Percentiles rank a stretch among this genome's conserved stretches.
Evolutionary conservation across 805 yeast genomes (phyloP).

Genomic region (Geotrichum ghanense): DNA sequence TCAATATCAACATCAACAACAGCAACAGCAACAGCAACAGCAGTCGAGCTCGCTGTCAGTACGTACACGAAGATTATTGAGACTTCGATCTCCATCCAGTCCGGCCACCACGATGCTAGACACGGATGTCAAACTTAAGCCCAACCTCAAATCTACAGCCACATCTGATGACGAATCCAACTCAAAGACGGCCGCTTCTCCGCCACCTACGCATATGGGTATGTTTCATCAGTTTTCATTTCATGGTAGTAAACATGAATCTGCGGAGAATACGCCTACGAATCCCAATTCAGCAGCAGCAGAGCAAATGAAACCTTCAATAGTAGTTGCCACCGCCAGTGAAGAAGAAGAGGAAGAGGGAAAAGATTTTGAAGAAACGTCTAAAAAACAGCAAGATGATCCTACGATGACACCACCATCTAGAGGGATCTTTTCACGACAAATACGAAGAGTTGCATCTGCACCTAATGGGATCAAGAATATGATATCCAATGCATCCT

Average conservation of each 20-base stretch:
- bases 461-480: constrained; percentile 56
- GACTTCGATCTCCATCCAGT: constrained; percentile 21
- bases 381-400: constrained; percentile 7
- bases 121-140: not conserved
- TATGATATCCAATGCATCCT: constrained; percentile 8
- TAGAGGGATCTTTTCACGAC: constrained; percentile 16
- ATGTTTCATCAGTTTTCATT: constrained; percentile 4
- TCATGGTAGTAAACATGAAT: constrained; percentile 1
- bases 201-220: constrained; percentile 7
- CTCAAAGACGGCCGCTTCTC: constrained; percentile 3
- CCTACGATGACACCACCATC: constrained; percentile 18
- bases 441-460: constrained; percentile 66
- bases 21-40: not conserved
- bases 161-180: not conserved
- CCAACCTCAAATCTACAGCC: not conserved
- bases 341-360: not conserved
- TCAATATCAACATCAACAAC: not conserved
- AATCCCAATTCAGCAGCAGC: constrained; percentile 1
- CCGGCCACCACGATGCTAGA: constrained; percentile 10
- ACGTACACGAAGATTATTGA: constrained; percentile 12
- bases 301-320: constrained; percentile 1
- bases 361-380: no score
- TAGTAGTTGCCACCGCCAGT: not conserved
- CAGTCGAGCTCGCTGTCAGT: constrained; percentile 3
- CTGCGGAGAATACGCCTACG: not conserved